These are phyloP conservation scores for Cladosporium velox DNA, from an alignment of 2,329 filamentous ascomycete species.

Conservation along the genomic window DNA sequence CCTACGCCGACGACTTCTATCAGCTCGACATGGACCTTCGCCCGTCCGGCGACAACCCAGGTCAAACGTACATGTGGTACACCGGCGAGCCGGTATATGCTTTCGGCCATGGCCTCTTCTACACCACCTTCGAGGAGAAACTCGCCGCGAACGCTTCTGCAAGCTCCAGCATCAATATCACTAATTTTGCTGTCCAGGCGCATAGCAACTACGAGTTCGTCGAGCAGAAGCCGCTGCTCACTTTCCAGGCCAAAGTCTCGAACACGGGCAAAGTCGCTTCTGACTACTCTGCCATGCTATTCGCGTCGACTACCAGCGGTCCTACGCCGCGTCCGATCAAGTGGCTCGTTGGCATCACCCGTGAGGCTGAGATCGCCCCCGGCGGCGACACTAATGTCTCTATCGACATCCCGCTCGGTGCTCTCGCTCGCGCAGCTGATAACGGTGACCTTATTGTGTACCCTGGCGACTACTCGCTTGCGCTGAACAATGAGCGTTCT, in stretches of 20 bases:
- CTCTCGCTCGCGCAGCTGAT: constrained; percentile 42
- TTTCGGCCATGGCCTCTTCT: constrained; percentile 49
- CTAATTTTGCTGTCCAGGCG: constrained; percentile 36
- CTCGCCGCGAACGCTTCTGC: constrained; percentile 20
- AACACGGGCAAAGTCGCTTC: constrained; percentile 43
- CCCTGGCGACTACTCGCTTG: constrained; percentile 45
- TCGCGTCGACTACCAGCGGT: constrained; percentile 42
- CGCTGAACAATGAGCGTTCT: constrained; percentile 44
- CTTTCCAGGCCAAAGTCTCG: constrained; percentile 39
- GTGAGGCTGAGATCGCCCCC: constrained; percentile 25
- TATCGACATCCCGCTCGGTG: constrained; percentile 43
- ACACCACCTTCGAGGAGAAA: constrained; percentile 42
- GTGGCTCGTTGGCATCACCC: constrained; percentile 39
- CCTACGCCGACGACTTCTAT: constrained; percentile 37
- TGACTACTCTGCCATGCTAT: constrained; percentile 46
- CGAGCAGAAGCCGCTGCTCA: constrained; percentile 43
- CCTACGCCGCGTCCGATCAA: constrained; percentile 47
- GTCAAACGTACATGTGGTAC: constrained; percentile 51
- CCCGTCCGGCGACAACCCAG: constrained; percentile 40
- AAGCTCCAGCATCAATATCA: constrained; percentile 38
- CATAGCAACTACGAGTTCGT: constrained; percentile 26
- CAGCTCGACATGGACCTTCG: constrained; percentile 38
- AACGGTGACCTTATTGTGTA: constrained; percentile 44
- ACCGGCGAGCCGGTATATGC: constrained; percentile 41
- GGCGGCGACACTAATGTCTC: constrained; percentile 28